phyloP scores from a whole-genome alignment of 2,329 filamentous ascomycete genomes.

The Fusarium virguliforme region DNA sequence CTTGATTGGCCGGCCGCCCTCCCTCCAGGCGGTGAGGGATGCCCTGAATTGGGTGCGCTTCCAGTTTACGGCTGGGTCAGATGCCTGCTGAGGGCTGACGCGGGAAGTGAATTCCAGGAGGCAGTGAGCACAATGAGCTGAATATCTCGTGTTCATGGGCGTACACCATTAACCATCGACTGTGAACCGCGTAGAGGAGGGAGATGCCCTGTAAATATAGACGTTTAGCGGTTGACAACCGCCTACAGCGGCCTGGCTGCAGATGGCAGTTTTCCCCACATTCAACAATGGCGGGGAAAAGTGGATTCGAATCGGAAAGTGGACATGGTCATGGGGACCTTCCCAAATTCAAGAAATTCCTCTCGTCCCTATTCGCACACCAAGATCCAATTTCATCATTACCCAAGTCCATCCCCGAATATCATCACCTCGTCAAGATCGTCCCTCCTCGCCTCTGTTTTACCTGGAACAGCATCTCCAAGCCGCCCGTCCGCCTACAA shows the following conservation, averaged over 20 bases:
- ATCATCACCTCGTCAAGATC: conserved; percentile 5
- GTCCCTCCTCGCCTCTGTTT: neutral
- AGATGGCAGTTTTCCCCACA: conserved; percentile 35
- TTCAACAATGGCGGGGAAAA: conserved; percentile 39
- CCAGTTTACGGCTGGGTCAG: conserved; percentile 20
- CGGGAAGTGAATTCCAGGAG: neutral
- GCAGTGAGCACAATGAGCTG: neutral
- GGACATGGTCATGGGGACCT: conserved; percentile 30
- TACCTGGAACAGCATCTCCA: neutral
- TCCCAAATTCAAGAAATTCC: conserved; percentile 38
- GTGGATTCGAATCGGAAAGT: conserved; percentile 33
- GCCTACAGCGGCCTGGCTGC: conserved; percentile 1
- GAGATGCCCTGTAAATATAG: conserved; percentile 16
- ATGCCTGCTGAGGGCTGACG: conserved; percentile 27
- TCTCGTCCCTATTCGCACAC: conserved; percentile 9
- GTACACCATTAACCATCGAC: no score
- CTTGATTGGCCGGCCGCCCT: conserved; percentile 32
- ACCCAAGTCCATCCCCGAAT: neutral
- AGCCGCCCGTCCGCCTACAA: neutral
- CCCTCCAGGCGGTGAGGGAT: conserved; percentile 37
- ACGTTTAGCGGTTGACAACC: conserved; percentile 25
- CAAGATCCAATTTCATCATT: conserved; percentile 28
- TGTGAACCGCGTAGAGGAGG: neutral
- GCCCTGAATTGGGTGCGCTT: conserved; percentile 26
- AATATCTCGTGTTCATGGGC: conserved; percentile 3